These are phyloP conservation scores for Primulina huaijiensis DNA, from an alignment of 257 asterid species.

Conservation along the genomic window DNA sequence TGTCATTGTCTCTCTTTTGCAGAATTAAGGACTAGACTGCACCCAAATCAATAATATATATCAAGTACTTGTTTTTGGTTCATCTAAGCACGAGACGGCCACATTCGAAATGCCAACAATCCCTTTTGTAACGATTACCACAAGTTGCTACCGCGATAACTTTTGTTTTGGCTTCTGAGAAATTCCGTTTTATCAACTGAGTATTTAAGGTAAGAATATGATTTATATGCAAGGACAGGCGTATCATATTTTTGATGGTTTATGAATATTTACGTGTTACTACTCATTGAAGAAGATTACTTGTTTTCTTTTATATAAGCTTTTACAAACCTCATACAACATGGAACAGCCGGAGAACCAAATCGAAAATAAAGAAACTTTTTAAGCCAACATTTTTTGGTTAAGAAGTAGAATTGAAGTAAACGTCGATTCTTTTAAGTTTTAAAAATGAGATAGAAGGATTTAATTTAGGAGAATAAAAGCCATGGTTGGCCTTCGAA, in stretches of 20 bases:
- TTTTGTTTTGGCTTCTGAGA: conserved; percentile 5
- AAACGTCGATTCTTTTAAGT: too few relatives aligned
- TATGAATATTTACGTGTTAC: background rate
- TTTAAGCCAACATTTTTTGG: too few relatives aligned
- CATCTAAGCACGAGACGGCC: conserved; percentile 20
- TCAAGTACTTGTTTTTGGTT: conserved; percentile 13
- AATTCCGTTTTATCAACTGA: conserved; percentile 6
- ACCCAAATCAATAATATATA: conserved; percentile 11
- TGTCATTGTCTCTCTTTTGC: conserved; percentile 14
- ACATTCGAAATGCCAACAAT: conserved; percentile 13
- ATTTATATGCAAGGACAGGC: background rate
- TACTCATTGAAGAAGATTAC: too few relatives aligned
- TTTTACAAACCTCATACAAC: too few relatives aligned
- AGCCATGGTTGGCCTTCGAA: too few relatives aligned
- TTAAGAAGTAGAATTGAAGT: too few relatives aligned
- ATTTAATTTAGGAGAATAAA: too few relatives aligned
- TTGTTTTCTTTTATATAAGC: too few relatives aligned
- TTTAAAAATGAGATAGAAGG: too few relatives aligned
- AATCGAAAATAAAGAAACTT: too few relatives aligned
- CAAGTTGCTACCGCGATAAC: conserved; percentile 6
- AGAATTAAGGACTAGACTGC: conserved; percentile 23
- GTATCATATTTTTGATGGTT: background rate
- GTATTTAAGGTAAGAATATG: background rate
- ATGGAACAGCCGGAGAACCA: too few relatives aligned
- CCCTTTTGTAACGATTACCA: background rate